phyloP scores from a whole-genome alignment of 2,329 filamentous ascomycete species.

The Nectriaceae sp. region DNA sequence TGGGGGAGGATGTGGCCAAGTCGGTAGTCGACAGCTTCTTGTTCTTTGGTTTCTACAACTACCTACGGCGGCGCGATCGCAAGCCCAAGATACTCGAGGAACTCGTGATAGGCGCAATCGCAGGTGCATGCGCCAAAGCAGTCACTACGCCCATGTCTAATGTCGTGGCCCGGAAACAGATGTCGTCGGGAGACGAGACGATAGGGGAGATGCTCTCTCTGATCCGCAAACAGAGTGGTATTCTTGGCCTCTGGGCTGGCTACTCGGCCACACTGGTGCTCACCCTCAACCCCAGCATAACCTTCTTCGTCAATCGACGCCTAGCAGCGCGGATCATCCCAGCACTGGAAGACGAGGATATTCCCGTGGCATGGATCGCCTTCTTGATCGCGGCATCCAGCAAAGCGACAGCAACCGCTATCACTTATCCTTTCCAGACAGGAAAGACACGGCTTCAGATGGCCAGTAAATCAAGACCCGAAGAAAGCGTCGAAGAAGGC shows the following conservation, averaged over 20 bases:
- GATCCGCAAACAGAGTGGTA: constrained; percentile 69
- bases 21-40: constrained; percentile 76
- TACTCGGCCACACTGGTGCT: constrained; percentile 80
- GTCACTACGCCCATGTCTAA: constrained; percentile 82
- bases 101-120: constrained; percentile 70
- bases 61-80: constrained; percentile 42
- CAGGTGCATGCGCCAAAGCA: constrained; percentile 73
- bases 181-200: constrained; percentile 47
- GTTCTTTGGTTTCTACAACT: constrained; percentile 81
- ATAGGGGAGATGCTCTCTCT: constrained; percentile 61
- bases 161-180: constrained; percentile 81
- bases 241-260: constrained; percentile 82
- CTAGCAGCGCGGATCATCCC: constrained; percentile 62
- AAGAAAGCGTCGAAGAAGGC: constrained; percentile 3
- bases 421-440: constrained; percentile 85
- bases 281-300: constrained; percentile 83
- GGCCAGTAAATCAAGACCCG: constrained; percentile 35
- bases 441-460: constrained; percentile 81
- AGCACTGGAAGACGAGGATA: constrained; percentile 45
- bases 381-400: constrained; percentile 69
- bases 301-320: constrained; percentile 78
- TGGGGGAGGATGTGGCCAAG: constrained; percentile 65
- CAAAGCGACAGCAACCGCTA: constrained; percentile 73
- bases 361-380: constrained; percentile 38
- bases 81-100: constrained; percentile 68